phyloP scores from a whole-genome alignment of 148 eudicot species.

The Fagopyrum homotropicum region DNA sequence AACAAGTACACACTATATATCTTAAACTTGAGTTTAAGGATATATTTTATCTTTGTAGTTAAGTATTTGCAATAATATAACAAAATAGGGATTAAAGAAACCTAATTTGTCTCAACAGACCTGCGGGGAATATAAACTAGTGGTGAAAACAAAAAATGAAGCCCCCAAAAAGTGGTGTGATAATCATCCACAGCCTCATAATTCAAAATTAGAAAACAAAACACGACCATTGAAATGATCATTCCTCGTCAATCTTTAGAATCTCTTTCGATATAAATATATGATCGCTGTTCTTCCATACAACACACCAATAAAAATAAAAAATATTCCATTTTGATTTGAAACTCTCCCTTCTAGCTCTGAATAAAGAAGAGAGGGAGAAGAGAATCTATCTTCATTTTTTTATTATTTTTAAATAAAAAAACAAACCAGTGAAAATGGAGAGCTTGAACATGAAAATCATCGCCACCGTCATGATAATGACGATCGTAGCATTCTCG shows the following conservation, averaged over 20 bases:
- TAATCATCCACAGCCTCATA: not conserved
- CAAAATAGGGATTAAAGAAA: too few relatives aligned
- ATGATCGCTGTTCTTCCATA: not conserved
- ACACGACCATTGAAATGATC: not conserved
- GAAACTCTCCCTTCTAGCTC: not conserved
- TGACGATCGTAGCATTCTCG: not conserved
- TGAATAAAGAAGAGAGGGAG: conserved; percentile 4
- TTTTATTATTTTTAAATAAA: too few relatives aligned
- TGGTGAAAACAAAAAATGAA: not conserved
- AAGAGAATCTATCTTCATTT: not conserved
- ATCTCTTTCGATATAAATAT: not conserved
- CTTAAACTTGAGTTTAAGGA: too few relatives aligned
- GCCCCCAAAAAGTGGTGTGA: not conserved
- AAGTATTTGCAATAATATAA: too few relatives aligned
- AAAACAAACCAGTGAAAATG: not conserved
- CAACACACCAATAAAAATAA: not conserved
- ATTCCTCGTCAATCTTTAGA: not conserved
- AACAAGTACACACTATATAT: too few relatives aligned
- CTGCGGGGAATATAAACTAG: too few relatives aligned
- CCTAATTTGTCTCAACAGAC: too few relatives aligned
- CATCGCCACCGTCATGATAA: not conserved
- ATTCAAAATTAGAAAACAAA: not conserved
- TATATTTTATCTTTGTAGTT: too few relatives aligned
- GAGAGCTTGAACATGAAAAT: conserved; percentile 4
- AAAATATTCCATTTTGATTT: not conserved